Percentiles rank a stretch among this genome's conserved stretches.
Evolutionary conservation across 805 yeast species (phyloP).

Genomic region (Lachancea meyersii): DNA sequence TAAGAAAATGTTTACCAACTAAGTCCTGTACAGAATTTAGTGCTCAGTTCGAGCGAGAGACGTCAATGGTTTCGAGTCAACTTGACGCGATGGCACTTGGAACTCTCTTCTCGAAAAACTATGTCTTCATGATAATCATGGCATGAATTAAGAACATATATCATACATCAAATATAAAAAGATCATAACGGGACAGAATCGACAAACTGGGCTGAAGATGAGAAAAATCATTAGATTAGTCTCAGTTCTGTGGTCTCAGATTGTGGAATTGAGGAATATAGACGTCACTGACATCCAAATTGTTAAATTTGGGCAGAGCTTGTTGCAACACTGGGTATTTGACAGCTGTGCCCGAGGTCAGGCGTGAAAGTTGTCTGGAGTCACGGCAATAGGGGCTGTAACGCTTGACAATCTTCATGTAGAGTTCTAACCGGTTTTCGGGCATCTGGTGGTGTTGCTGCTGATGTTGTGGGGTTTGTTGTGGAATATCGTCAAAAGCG

Average conservation of each 20-base stretch:
- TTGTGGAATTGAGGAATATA: conserved; percentile 38
- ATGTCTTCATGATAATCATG: background rate
- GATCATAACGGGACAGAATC: background rate
- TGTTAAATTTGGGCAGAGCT: conserved; percentile 35
- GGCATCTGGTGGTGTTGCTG: conserved; percentile 15
- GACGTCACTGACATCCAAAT: conserved; percentile 36
- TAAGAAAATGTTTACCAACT: no score
- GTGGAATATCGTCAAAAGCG: conserved; percentile 32
- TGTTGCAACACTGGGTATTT: conserved; percentile 38
- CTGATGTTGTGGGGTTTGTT: conserved; percentile 5
- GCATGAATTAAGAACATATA: background rate
- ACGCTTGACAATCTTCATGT: conserved; percentile 48
- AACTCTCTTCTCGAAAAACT: background rate
- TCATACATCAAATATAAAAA: conserved; percentile 1
- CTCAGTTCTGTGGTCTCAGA: conserved; percentile 4
- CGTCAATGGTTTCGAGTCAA: background rate
- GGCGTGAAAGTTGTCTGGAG: conserved; percentile 41
- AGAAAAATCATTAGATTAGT: background rate
- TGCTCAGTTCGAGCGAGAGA: no score
- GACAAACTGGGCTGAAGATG: background rate
- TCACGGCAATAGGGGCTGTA: conserved; percentile 45
- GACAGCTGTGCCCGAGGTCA: conserved; percentile 41
- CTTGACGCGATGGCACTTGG: background rate
- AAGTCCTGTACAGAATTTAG: no score
- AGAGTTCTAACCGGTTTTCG: conserved; percentile 45